These are phyloP conservation scores for Solanum tarapatanum DNA, from an alignment of 257 asterid genomes.

Conservation along the genomic window DNA sequence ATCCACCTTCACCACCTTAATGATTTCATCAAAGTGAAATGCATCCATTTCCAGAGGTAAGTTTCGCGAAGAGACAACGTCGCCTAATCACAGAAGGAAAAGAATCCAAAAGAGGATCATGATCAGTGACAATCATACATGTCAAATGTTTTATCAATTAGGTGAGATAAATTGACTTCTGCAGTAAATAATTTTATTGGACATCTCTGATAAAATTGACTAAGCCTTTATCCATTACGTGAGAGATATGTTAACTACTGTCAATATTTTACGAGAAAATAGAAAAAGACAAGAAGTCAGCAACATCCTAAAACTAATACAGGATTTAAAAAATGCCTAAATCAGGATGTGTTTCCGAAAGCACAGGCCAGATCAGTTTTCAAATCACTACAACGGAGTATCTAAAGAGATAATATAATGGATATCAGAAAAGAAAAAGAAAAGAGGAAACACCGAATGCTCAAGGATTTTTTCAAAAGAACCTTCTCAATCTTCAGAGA, in stretches of 20 bases:
- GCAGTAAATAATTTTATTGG: background rate
- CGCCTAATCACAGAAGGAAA: background rate
- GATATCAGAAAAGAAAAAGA: background rate
- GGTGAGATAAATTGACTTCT: background rate
- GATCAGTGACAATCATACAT: background rate
- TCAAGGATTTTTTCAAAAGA: background rate
- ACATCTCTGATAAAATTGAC: background rate
- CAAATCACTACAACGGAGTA: background rate
- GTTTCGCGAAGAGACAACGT: background rate
- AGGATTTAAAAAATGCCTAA: background rate
- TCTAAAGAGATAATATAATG: background rate
- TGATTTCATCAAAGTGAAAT: conserved; percentile 48
- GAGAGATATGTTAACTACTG: background rate
- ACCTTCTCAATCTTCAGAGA: background rate
- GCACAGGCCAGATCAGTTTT: background rate
- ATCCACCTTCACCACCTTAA: conserved; percentile 32
- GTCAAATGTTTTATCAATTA: background rate
- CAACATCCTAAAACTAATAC: background rate
- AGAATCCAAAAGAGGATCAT: background rate
- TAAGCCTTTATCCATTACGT: background rate
- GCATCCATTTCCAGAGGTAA: conserved; percentile 28
- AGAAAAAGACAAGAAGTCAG: background rate
- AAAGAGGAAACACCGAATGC: background rate
- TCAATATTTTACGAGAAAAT: background rate
- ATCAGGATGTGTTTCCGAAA: background rate